These are phyloP conservation scores for Tricholoma matsutake DNA, from an alignment of 768 basidiomycete species.

Conservation along the genomic window DNA sequence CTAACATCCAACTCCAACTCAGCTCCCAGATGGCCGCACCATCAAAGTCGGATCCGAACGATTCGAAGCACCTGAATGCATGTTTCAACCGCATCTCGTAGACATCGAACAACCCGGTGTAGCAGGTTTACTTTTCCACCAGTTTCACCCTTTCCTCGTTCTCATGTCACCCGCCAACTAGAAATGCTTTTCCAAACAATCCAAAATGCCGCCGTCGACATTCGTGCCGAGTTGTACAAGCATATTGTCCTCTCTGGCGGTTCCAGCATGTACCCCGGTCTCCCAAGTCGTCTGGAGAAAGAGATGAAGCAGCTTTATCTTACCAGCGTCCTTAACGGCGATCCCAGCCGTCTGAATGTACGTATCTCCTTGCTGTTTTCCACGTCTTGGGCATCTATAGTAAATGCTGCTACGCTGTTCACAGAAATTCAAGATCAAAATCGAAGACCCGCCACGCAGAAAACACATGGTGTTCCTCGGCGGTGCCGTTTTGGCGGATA, in stretches of 20 bases:
- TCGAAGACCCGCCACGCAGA: slow-evolving; percentile 96
- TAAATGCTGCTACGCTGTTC: neutral
- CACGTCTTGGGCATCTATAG: neutral
- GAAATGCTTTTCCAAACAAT: slow-evolving; percentile 98
- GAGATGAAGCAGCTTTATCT: slow-evolving; percentile 99
- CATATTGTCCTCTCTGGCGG: slow-evolving; percentile 98
- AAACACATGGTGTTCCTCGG: slow-evolving; percentile 99
- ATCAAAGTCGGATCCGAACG: slow-evolving; percentile 99
- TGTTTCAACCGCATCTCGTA: slow-evolving; percentile 99
- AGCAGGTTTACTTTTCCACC: slow-evolving; percentile 57
- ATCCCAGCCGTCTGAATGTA: slow-evolving; percentile 83
- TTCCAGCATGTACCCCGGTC: slow-evolving; percentile 97
- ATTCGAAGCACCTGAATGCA: slow-evolving; percentile 98
- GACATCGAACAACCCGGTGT: slow-evolving; percentile 97
- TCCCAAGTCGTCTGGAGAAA: slow-evolving; percentile 95
- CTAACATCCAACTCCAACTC: slow-evolving; percentile 7
- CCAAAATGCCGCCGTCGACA: slow-evolving; percentile 86
- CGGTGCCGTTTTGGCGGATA: slow-evolving; percentile 96
- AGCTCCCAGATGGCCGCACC: slow-evolving; percentile 93
- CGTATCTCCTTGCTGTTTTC: slow-evolving; percentile 27
- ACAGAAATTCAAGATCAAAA: slow-evolving; percentile 99
- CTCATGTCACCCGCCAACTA: slow-evolving; percentile 19
- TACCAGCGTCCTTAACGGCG: slow-evolving; percentile 80
- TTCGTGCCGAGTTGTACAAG: slow-evolving; percentile 90
- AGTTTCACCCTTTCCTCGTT: neutral